phyloP scores from a whole-genome alignment of 108 stramenopile species.

The Nitzschia putrida region DNA sequence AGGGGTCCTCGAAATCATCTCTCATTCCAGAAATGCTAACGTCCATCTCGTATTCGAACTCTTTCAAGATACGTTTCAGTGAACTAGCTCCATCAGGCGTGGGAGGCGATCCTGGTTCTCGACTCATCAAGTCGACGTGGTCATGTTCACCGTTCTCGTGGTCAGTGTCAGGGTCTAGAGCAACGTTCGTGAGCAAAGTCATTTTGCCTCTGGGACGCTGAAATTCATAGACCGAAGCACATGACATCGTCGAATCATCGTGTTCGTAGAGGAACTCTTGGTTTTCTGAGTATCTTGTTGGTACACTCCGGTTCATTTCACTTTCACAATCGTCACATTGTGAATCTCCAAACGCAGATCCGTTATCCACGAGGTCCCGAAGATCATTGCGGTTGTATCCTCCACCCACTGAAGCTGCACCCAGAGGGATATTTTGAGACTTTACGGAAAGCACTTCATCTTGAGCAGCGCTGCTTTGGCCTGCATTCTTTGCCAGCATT shows the following conservation, averaged over 20 bases:
- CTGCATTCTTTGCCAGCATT: not conserved
- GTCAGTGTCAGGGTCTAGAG: not conserved
- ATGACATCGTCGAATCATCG: slow-evolving; percentile 16
- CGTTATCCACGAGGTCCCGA: slow-evolving; percentile 3
- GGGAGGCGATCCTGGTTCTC: not conserved
- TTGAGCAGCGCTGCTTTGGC: no score
- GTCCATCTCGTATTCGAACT: slow-evolving; percentile 34
- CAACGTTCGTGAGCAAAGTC: slow-evolving; percentile 22
- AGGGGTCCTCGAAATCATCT: slow-evolving; percentile 8
- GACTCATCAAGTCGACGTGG: not conserved
- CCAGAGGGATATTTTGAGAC: not conserved
- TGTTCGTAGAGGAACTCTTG: slow-evolving; percentile 4
- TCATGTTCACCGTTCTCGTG: not conserved
- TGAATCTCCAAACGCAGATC: slow-evolving; percentile 2
- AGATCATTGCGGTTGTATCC: not conserved
- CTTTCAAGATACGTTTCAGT: slow-evolving; percentile 15
- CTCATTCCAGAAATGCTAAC: slow-evolving; percentile 2
- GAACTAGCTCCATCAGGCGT: slow-evolving; percentile 7
- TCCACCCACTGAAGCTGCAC: not conserved
- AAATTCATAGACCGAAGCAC: slow-evolving; percentile 26
- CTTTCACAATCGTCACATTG: not conserved
- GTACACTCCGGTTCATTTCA: not conserved
- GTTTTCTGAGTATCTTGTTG: not conserved
- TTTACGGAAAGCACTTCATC: not conserved
- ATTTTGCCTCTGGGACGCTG: slow-evolving; percentile 18